Evolutionary conservation across 1,139 yeast species (phyloP).

Genomic region (Diutina pseudorugosa): DNA sequence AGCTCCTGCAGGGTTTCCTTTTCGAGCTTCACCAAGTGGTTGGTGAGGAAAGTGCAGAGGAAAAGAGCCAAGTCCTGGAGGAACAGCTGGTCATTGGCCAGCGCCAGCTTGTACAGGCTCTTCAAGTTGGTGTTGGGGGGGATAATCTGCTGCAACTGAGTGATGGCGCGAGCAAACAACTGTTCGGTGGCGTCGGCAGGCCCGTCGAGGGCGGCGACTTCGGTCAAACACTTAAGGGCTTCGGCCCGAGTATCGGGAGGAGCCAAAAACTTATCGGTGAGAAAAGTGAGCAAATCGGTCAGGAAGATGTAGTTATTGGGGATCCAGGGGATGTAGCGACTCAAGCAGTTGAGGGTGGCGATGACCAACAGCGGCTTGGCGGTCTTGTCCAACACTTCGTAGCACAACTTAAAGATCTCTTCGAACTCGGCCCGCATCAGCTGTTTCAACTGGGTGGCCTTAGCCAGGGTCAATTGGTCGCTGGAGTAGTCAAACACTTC

Average conservation of each 20-base stretch:
- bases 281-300: slow-evolving; percentile 61
- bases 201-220: slow-evolving; percentile 60
- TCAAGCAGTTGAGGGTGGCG: slow-evolving; percentile 74
- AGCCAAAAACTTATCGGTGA: slow-evolving; percentile 64
- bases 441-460: slow-evolving; percentile 68
- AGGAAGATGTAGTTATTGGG: slow-evolving; percentile 84
- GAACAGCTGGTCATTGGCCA: slow-evolving; percentile 81
- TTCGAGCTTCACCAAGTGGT: slow-evolving; percentile 70
- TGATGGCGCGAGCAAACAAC: slow-evolving; percentile 67
- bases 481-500: slow-evolving; percentile 92
- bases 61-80: slow-evolving; percentile 93
- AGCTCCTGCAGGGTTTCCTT: slow-evolving; percentile 47
- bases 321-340: slow-evolving; percentile 89
- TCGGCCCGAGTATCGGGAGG: slow-evolving; percentile 76
- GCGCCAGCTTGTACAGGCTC: slow-evolving; percentile 62
- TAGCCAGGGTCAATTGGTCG: slow-evolving; percentile 94
- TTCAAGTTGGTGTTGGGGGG: slow-evolving; percentile 70
- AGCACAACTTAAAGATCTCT: slow-evolving; percentile 85
- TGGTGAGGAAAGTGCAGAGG: slow-evolving; percentile 70
- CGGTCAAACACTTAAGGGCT: slow-evolving; percentile 85
- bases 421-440: slow-evolving; percentile 87
- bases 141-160: slow-evolving; percentile 55
- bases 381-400: slow-evolving; percentile 84
- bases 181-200: slow-evolving; percentile 54
- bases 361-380: slow-evolving; percentile 68